Percentiles rank a stretch among this genome's conserved stretches.
Evolutionary conservation across 305 asterid species (phyloP).

Genomic region (Solanum hybrid): DNA sequence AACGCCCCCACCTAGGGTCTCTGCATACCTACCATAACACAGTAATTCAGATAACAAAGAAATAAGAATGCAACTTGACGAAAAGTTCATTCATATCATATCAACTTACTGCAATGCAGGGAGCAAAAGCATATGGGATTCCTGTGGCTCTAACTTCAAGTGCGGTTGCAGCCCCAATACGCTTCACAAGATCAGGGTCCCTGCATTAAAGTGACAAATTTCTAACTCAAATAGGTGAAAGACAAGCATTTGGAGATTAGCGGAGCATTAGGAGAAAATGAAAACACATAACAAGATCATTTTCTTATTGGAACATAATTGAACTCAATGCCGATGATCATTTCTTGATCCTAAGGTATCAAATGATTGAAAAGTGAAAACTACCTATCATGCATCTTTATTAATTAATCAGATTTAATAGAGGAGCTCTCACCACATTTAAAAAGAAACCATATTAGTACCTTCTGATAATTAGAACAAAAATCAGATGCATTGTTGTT

Average conservation of each 20-base stretch:
- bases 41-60: neutral
- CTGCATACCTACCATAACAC: slow-evolving; percentile 40
- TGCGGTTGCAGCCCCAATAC: slow-evolving; percentile 83
- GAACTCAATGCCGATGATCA: neutral
- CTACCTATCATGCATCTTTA: neutral
- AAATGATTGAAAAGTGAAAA: neutral
- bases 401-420: neutral
- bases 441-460: neutral
- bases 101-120: slow-evolving; percentile 72
- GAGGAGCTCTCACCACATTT: neutral
- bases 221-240: neutral
- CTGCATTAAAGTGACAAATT: slow-evolving; percentile 21
- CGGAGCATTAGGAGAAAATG: neutral
- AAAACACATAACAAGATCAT: neutral
- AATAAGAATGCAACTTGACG: neutral
- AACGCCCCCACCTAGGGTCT: slow-evolving; percentile 81
- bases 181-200: slow-evolving; percentile 62
- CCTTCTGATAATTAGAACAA: neutral
- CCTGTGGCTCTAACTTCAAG: slow-evolving; percentile 88
- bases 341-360: neutral
- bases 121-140: slow-evolving; percentile 69
- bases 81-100: neutral
- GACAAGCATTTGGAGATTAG: neutral
- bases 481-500: neutral
- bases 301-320: neutral